phyloP scores from a whole-genome alignment of 2,329 filamentous ascomycete genomes.

The Calonectria multiphialidica region DNA sequence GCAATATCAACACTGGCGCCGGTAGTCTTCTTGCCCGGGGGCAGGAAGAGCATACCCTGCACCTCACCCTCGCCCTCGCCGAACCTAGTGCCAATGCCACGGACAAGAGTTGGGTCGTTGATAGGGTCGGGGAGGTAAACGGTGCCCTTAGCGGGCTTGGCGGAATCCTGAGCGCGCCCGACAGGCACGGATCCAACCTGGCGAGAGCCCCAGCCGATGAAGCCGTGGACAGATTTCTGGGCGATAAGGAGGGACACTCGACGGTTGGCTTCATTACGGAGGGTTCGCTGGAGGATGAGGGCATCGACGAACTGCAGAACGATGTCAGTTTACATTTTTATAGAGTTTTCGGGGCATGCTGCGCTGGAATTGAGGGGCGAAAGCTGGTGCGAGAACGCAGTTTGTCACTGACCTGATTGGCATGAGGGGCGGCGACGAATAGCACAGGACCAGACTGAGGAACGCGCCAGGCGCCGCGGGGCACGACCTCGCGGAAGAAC shows the following conservation, averaged over 20 bases:
- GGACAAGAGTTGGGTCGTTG: conserved; percentile 84
- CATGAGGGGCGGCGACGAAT: conserved; percentile 96
- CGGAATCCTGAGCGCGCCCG: conserved; percentile 88
- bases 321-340: conserved; percentile 26
- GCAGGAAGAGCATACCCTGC: conserved; percentile 88
- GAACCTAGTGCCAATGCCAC: conserved; percentile 86
- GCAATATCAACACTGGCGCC: conserved; percentile 87
- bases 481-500: conserved; percentile 98
- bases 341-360: not conserved
- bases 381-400: not conserved
- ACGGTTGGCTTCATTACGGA: conserved; percentile 87
- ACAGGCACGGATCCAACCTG: conserved; percentile 94
- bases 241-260: conserved; percentile 94
- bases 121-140: conserved; percentile 92
- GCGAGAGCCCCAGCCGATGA: conserved; percentile 89
- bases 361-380: conserved; percentile 16
- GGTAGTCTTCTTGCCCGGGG: conserved; percentile 81
- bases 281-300: conserved; percentile 90
- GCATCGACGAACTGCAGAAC: conserved; percentile 87
- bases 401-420: conserved; percentile 79
- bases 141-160: conserved; percentile 81
- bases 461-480: conserved; percentile 94
- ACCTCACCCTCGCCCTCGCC: conserved; percentile 76
- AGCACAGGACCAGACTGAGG: conserved; percentile 90
- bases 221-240: conserved; percentile 94